Base-by-base conservation (phyloP, 371 early-diverging fungal species). In the Apophysomyces sp. region DNA sequence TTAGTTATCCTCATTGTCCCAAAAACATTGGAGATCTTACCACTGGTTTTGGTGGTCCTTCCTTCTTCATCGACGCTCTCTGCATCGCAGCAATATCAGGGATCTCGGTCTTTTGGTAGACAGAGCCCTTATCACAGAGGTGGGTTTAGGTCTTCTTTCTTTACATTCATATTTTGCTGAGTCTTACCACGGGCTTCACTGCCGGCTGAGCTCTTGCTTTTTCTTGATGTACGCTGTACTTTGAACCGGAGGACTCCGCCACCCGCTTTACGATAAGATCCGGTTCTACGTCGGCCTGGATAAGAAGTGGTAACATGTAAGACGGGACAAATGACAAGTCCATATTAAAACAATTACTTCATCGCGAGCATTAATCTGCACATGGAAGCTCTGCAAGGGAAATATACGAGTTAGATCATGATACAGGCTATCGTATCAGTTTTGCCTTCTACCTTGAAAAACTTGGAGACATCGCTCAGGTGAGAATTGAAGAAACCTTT, bases 401-500 rank as follows among this genome's bases (percentile, higher is more conserved):
- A 31, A 12, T 36, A 56, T 13, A 34, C 34, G 34, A 34, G 34
- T 13, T 34, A 32, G 4, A 21, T 36, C 16, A 24, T 26, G 21
- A 29, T 44, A 24, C 52, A 28, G n/a, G 41, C 49, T 24, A 5
- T 21, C 60, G 34, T n/a, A 24, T 11, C 21, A 15, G 3, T 2
- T 26, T 13, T 52, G 32, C 36, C 32, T 37, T 26, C 56, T 51
- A 89, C 93, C 81, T 86, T 90, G 71, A 93, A 89, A 74, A 86
- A 91, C 29, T 74, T 72, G 26, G 85, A 81, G 7, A 94, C 93
- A 63, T 96, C 94, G 41, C 84, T 84, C 32, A 95, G 70, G 61
- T 95, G 95, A 27, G 89, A 81, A 67, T 88, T 88, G 63, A 93
- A 93, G 62, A 94, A 82, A 28, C 92, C 97, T 78, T 97, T 97